Evolutionary conservation across 2,329 filamentous ascomycete species (phyloP).

Genomic region (Mollisiaceae sp.): DNA sequence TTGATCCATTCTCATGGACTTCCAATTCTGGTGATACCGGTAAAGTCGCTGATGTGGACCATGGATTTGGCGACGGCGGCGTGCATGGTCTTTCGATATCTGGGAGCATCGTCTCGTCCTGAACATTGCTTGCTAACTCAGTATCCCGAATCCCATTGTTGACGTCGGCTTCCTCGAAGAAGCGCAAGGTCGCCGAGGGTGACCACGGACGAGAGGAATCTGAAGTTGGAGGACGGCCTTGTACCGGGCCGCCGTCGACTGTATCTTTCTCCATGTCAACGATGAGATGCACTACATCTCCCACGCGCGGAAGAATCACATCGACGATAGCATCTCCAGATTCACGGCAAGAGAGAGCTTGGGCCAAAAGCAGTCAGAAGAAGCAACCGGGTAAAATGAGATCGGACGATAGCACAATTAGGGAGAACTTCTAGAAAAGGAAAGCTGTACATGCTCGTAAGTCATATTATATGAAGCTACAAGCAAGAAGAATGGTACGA

Average conservation of each 20-base stretch:
- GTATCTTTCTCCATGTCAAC: not conserved
- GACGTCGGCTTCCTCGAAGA: not conserved
- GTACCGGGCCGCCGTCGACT: not conserved
- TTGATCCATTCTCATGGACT: not conserved
- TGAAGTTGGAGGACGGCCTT: slow-evolving; percentile 1
- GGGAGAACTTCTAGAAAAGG: slow-evolving; percentile 1
- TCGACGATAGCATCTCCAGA: not conserved
- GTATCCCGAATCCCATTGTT: not conserved
- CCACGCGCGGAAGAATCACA: slow-evolving; percentile 1
- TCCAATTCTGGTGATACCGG: slow-evolving; percentile 10
- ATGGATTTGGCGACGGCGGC: slow-evolving; percentile 14
- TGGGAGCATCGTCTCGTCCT: not conserved
- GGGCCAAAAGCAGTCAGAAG: not conserved
- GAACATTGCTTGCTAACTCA: not conserved
- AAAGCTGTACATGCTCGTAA: not conserved
- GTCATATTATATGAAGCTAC: not conserved
- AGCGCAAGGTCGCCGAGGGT: not conserved
- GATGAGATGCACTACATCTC: slow-evolving; percentile 11
- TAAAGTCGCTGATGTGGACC: slow-evolving; percentile 24
- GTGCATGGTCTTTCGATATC: slow-evolving; percentile 2
- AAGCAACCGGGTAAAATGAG: not conserved
- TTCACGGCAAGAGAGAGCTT: not conserved
- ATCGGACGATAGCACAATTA: slow-evolving; percentile 2
- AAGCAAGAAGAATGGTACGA: not conserved
- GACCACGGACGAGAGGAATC: slow-evolving; percentile 7